Evolutionary conservation across 2,329 filamentous ascomycete species (phyloP).

Genomic region (Nigrospora oryzae): DNA sequence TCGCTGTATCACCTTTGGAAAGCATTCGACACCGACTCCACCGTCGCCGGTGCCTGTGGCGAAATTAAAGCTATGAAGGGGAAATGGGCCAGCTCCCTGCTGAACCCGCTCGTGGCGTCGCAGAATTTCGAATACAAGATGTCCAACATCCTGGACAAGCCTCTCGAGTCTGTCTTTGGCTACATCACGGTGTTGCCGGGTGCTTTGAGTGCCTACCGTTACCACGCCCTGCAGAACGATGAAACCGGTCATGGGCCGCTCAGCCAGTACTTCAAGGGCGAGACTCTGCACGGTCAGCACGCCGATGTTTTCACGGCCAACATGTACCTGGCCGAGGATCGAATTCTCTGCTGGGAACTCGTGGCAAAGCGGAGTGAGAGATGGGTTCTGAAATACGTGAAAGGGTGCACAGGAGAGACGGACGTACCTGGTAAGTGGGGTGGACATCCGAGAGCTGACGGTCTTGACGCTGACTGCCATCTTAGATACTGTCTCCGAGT

Average conservation of each 20-base stretch:
- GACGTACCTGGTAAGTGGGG: constrained; percentile 77
- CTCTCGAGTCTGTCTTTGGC: constrained; percentile 91
- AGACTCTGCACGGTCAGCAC: constrained; percentile 82
- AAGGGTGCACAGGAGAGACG: constrained; percentile 91
- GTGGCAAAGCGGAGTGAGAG: constrained; percentile 90
- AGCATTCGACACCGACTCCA: constrained; percentile 95
- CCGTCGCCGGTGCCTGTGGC: constrained; percentile 91
- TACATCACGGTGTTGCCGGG: constrained; percentile 96
- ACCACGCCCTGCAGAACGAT: constrained; percentile 90
- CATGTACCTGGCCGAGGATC: constrained; percentile 98
- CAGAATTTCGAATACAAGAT: constrained; percentile 99
- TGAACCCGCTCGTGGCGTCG: constrained; percentile 90
- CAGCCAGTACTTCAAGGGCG: constrained; percentile 94
- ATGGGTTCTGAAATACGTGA: constrained; percentile 98
- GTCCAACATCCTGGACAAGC: constrained; percentile 98
- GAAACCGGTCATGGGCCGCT: constrained; percentile 87
- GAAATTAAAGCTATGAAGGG: constrained; percentile 98
- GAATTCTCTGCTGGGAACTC: constrained; percentile 92
- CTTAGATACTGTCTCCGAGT: constrained; percentile 85
- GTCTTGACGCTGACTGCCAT: constrained; percentile 13
- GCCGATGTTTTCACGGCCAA: constrained; percentile 97
- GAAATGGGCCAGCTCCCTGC: constrained; percentile 71
- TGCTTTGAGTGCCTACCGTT: constrained; percentile 97
- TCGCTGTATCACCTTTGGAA: constrained; percentile 99
- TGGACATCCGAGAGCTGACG: neutral